phyloP scores from a whole-genome alignment of 306 rosid genomes.

The Acacia melanoxylon region DNA sequence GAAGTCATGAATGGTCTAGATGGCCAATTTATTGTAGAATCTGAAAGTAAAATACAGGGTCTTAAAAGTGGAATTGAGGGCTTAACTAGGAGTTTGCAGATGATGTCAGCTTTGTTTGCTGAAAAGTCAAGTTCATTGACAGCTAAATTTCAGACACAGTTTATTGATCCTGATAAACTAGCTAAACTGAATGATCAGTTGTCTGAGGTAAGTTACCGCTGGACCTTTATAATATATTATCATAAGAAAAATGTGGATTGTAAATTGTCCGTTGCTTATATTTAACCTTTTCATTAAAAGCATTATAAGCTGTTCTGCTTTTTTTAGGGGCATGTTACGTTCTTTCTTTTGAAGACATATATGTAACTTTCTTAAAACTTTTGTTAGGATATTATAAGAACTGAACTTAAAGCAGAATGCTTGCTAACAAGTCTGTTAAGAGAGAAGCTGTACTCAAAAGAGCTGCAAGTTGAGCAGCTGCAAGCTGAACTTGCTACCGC shows the following conservation, averaged over 20 bases:
- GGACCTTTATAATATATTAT: slow-evolving; percentile 4
- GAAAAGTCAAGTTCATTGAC: slow-evolving; percentile 62
- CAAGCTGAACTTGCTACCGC: slow-evolving; percentile 90
- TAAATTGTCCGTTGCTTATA: slow-evolving; percentile 1
- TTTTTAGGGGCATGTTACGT: neutral
- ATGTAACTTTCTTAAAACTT: neutral
- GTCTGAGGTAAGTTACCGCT: slow-evolving; percentile 60
- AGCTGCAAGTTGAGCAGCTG: slow-evolving; percentile 84
- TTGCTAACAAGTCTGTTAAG: slow-evolving; percentile 70
- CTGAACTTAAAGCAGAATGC: slow-evolving; percentile 83
- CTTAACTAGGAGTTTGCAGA: slow-evolving; percentile 81
- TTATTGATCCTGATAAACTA: slow-evolving; percentile 42
- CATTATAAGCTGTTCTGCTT: neutral
- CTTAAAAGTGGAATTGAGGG: slow-evolving; percentile 69
- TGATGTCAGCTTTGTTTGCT: slow-evolving; percentile 62
- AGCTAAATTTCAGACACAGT: slow-evolving; percentile 43
- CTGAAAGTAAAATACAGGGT: slow-evolving; percentile 75
- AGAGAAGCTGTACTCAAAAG: slow-evolving; percentile 84
- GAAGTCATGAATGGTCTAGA: slow-evolving; percentile 54
- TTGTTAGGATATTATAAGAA: slow-evolving; percentile 55
- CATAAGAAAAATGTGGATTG: slow-evolving; percentile 3
- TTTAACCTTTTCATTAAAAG: slow-evolving; percentile 8
- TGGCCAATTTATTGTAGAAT: slow-evolving; percentile 71
- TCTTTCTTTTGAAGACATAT: neutral
- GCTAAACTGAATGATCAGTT: slow-evolving; percentile 50